phyloP scores from a whole-genome alignment of 495 filamentous ascomycete species.

The Geoglossum glabrum region DNA sequence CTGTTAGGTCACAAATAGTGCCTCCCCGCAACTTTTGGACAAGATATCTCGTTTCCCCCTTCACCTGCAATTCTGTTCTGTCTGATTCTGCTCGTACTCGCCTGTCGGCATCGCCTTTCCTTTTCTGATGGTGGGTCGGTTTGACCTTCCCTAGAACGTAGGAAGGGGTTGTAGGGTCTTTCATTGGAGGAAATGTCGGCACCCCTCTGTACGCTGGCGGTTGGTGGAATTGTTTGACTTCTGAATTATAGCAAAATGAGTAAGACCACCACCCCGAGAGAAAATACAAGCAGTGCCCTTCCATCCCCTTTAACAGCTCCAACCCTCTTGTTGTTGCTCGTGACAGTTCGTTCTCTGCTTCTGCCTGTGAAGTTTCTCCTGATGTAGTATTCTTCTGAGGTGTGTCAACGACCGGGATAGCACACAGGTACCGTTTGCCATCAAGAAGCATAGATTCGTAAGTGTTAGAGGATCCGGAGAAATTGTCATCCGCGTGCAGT shows the following conservation, averaged over 20 bases:
- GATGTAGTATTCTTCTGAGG: constrained; percentile 35
- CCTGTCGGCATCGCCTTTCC: neutral
- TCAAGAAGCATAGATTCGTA: constrained; percentile 58
- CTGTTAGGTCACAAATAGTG: constrained; percentile 78
- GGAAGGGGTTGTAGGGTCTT: constrained; percentile 56
- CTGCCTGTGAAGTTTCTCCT: constrained; percentile 33
- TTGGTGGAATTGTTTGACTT: constrained; percentile 84
- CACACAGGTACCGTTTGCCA: constrained; percentile 59
- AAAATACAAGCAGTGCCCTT: constrained; percentile 79
- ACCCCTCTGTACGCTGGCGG: constrained; percentile 42
- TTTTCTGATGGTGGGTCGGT: constrained; percentile 16
- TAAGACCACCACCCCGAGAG: constrained; percentile 94
- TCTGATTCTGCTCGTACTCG: constrained; percentile 10
- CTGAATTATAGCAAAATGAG: constrained; percentile 75
- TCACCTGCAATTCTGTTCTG: constrained; percentile 53
- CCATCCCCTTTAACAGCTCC: constrained; percentile 74
- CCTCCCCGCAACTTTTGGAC: constrained; percentile 74
- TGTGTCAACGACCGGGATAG: constrained; percentile 50
- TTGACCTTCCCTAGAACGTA: constrained; percentile 55
- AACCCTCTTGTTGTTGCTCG: constrained; percentile 69
- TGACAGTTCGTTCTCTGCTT: constrained; percentile 68
- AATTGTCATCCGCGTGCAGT: neutral
- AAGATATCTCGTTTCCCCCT: constrained; percentile 74
- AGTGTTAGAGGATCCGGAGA: constrained; percentile 17
- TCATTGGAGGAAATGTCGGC: constrained; percentile 47